Evolutionary conservation across 768 basidiomycete species (phyloP), one percentile per base, ranked within the genome.

Genomic region (Aureoboletus auriporus): DNA sequence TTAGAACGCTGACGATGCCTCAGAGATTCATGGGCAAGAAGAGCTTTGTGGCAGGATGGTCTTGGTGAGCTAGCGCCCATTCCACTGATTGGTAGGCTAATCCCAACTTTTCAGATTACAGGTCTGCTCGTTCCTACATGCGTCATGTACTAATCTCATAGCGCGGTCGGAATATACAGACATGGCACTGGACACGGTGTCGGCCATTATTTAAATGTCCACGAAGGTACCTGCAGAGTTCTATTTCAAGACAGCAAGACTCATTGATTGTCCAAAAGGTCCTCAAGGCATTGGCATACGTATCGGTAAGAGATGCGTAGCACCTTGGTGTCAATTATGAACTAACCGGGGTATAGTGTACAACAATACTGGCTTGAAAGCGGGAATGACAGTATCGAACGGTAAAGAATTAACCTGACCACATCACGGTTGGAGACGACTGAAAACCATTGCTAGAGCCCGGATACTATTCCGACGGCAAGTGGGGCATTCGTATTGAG

Each of bases 151-250:
- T 4, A 27, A 36, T 45, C 33, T 49, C n/a, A 51, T 31, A 13
- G 35, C 45, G 45, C 38, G 54, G 47, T 37, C 30, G 29, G 33
- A 31, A 53, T 36, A 53, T 36, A 7, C 44, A 86, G 92, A 51
- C 93, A 96, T 53, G 89, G 91, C 5, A 96, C 94, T 16, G 93
- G 93, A 0, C 95, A 97, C 58, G 95, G 96, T 30, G 88, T 99
- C 29, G 95, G 95, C 0, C 85, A 89, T 55, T 98, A 87, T 71
- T 69, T 98, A 46, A 96, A 96, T 52, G 94, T 97, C 0, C 94
- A 97, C 59, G 93, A 98, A 76, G 75, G 73, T 72, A 51, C 31
- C 34, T 50, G 9, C 27, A 30, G 8, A 26, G 26, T 29, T 33
- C 0, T n/a, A 13, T 3, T 6, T 13, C 12, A 8, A 13, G 27